A percentile compares a stretch with the other conserved stretches of the same genome.
Evolutionary conservation across 345 rosid genomes (phyloP).

Genomic region (Heritiera littoralis): DNA sequence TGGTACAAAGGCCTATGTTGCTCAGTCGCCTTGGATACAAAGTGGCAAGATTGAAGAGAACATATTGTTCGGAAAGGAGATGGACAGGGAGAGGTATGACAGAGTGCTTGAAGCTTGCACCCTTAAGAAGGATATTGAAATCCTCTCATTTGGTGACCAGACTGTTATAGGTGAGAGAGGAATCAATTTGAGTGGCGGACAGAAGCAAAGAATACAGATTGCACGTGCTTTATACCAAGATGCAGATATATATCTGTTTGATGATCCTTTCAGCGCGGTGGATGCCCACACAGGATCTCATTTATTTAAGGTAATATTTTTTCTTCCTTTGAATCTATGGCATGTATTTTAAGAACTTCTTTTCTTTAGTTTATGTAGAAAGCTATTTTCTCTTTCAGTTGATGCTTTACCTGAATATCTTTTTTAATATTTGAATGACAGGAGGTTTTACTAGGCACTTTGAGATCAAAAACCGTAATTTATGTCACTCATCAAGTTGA

Average conservation of each 20-base stretch:
- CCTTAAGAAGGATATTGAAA: constrained; percentile 68
- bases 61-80: constrained; percentile 71
- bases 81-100: constrained; percentile 67
- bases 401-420: neutral
- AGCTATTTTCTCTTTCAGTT: neutral
- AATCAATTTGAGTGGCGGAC: constrained; percentile 86
- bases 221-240: constrained; percentile 90
- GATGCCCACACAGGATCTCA: constrained; percentile 91
- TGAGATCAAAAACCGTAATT: constrained; percentile 61
- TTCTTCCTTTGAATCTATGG: neutral
- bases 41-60: constrained; percentile 76
- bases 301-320: constrained; percentile 62
- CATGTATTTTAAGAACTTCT: constrained; percentile 4
- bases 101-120: constrained; percentile 69
- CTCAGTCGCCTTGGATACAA: constrained; percentile 85
- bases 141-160: constrained; percentile 77
- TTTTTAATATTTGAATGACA: constrained; percentile 27
- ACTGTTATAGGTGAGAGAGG: constrained; percentile 87
- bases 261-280: constrained; percentile 91
- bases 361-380: neutral
- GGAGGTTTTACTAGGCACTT: constrained; percentile 61
- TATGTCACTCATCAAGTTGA: constrained; percentile 89
- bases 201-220: constrained; percentile 80
- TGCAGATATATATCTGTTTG: constrained; percentile 79
- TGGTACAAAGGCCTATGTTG: constrained; percentile 67